A percentile compares a stretch with the other conserved stretches of the same genome.
Evolutionary conservation across 2,329 filamentous ascomycete genomes (phyloP).

Genomic region (Magnaporthales sp.): DNA sequence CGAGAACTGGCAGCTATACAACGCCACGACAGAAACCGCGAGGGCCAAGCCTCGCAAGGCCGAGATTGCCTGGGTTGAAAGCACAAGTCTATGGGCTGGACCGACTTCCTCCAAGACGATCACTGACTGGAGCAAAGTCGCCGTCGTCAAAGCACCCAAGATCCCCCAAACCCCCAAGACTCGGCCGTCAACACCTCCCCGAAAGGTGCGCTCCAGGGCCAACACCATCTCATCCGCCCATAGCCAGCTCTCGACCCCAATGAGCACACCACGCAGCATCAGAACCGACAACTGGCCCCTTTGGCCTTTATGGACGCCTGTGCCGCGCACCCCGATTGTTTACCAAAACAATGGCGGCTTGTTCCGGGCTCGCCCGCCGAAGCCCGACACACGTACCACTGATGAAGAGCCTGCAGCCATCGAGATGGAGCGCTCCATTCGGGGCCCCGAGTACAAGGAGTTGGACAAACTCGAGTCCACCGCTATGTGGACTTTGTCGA

Average conservation of each 20-base stretch:
- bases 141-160: neutral
- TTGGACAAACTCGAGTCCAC: slow-evolving; percentile 17
- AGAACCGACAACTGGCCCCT: neutral
- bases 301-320: neutral
- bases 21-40: slow-evolving; percentile 13
- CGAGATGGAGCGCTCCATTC: slow-evolving; percentile 18
- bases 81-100: slow-evolving; percentile 9
- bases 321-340: neutral
- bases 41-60: slow-evolving; percentile 18
- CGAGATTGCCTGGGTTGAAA: slow-evolving; percentile 13
- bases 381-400: slow-evolving; percentile 11
- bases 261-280: neutral
- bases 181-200: neutral
- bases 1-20: slow-evolving; percentile 23
- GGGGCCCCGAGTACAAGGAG: slow-evolving; percentile 14
- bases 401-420: slow-evolving; percentile 17
- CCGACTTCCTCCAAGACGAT: neutral
- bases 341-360: neutral
- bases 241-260: neutral
- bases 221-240: neutral
- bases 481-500: slow-evolving; percentile 15
- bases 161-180: neutral
- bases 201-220: neutral
- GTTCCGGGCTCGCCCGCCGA: slow-evolving; percentile 1
- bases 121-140: neutral